Conservation (phyloP, 2,329 filamentous ascomycete genomes). For the Colletotrichum phormii region DNA sequence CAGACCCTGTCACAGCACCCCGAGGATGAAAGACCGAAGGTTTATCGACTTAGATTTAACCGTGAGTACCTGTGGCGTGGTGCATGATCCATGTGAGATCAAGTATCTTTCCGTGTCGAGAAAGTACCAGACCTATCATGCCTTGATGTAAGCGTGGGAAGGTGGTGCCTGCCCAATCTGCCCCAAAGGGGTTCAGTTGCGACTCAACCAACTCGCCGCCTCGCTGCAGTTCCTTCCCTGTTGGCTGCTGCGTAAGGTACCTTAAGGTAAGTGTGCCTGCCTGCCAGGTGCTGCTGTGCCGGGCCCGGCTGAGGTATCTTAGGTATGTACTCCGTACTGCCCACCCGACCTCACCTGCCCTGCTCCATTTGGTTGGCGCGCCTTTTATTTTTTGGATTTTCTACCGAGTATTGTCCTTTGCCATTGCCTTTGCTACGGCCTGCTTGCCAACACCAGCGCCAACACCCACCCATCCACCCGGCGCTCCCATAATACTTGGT, state of each 20-base stretch:
- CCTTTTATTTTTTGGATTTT: neutral
- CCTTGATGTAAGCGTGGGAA: too few species aligned
- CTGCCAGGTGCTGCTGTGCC: neutral
- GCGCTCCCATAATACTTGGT: neutral
- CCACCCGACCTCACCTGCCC: too few species aligned
- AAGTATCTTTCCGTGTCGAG: neutral
- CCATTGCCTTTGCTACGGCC: neutral
- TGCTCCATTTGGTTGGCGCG: constrained; percentile 23
- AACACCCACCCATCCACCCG: neutral
- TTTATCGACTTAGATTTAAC: neutral
- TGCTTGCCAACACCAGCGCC: neutral
- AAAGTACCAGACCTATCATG: neutral
- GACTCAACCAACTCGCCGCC: too few species aligned
- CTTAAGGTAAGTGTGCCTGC: too few species aligned
- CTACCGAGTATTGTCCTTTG: neutral
- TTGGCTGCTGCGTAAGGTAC: neutral
- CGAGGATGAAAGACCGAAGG: neutral
- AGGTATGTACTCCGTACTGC: too few species aligned
- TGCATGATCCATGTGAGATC: neutral
- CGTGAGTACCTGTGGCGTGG: neutral
- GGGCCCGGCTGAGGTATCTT: neutral
- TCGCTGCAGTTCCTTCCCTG: neutral
- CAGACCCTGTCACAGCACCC: constrained; percentile 28
- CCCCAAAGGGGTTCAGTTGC: too few species aligned
- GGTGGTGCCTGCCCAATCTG: too few species aligned